Percentiles rank a stretch among this genome's conserved stretches.
Conservation (phyloP, 1,284 basidiomycete species). For the Taiwanofungus camphoratus region DNA sequence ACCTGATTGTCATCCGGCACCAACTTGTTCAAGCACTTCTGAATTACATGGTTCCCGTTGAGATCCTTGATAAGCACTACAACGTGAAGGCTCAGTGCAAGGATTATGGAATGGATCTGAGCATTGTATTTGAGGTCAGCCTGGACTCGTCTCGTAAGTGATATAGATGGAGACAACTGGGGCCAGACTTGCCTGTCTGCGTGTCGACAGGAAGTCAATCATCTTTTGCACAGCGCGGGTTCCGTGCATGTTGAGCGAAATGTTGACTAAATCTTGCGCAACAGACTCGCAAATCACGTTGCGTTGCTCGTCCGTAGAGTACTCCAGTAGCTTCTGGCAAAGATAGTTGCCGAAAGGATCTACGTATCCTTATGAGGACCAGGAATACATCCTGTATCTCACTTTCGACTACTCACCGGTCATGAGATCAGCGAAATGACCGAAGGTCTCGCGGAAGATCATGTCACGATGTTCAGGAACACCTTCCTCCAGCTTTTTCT, state of each 20-base stretch:
- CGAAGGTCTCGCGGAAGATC: conserved; percentile 98
- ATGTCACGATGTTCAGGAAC: conserved; percentile 94
- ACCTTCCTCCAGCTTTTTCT: conserved; percentile 98
- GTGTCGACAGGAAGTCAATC: conserved; percentile 98
- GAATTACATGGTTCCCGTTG: conserved; percentile 99
- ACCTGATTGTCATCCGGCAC: conserved; percentile 98
- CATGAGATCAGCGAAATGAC: conserved; percentile 98
- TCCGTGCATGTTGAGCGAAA: conserved; percentile 99
- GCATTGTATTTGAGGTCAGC: conserved; percentile 73
- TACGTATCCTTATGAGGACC: conserved; percentile 22
- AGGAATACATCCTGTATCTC: conserved; percentile 2
- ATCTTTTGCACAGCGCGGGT: conserved; percentile 99
- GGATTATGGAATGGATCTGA: conserved; percentile 97
- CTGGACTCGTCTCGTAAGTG: conserved; percentile 42
- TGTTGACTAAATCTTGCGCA: conserved; percentile 94
- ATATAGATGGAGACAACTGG: conserved; percentile 26
- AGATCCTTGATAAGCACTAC: conserved; percentile 99
- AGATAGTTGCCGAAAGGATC: conserved; percentile 99
- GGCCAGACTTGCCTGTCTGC: conserved; percentile 72
- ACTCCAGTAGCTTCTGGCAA: conserved; percentile 97
- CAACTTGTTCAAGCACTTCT: conserved; percentile 98
- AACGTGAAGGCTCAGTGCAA: conserved; percentile 95
- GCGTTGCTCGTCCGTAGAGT: conserved; percentile 96
- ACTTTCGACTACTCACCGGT: conserved; percentile 58
- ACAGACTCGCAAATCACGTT: conserved; percentile 98